Evolutionary conservation across 441 rosid genomes (phyloP).

Genomic region (California macrophylla): DNA sequence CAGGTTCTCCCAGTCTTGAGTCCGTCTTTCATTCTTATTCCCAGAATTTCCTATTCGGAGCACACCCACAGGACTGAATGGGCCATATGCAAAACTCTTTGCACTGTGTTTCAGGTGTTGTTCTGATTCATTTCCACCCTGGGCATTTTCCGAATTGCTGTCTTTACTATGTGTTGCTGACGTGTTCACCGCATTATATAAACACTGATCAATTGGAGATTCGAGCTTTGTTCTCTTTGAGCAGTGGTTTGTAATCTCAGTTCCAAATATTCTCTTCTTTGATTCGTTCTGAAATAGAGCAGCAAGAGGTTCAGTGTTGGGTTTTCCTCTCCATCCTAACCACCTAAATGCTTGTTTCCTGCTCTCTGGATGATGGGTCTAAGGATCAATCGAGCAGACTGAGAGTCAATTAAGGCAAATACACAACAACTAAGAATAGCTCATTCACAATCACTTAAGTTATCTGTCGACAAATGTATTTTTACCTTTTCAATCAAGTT

Average conservation of each 20-base stretch:
- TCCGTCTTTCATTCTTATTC: conserved; percentile 23
- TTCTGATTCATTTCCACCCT: conserved; percentile 17
- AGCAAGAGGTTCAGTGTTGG: conserved; percentile 18
- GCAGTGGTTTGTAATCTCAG: conserved; percentile 44
- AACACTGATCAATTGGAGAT: conserved; percentile 22
- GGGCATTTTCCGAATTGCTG: conserved; percentile 17
- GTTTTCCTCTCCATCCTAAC: conserved; percentile 51
- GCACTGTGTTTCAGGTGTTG: conserved; percentile 24
- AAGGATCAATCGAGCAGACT: conserved; percentile 19
- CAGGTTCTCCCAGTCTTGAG: conserved; percentile 36
- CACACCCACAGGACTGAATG: conserved; percentile 37
- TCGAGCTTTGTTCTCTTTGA: conserved; percentile 38
- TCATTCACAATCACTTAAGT: not conserved
- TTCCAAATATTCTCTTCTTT: conserved; percentile 55
- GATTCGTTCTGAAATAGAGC: conserved; percentile 28
- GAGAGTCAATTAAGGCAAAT: conserved; percentile 7
- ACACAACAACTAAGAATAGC: not conserved
- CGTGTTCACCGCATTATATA: conserved; percentile 25
- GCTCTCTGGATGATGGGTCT: conserved; percentile 65
- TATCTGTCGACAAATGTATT: not conserved
- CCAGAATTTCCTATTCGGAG: conserved; percentile 17
- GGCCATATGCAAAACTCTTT: conserved; percentile 43
- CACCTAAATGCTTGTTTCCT: conserved; percentile 78
- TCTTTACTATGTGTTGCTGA: conserved; percentile 12
- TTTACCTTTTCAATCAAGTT: conserved; percentile 74